A percentile compares a stretch with the other conserved stretches of the same genome.
These are phyloP conservation scores for Daldinia bambusicola DNA, from an alignment of 495 filamentous ascomycete genomes.

Conservation along the genomic window DNA sequence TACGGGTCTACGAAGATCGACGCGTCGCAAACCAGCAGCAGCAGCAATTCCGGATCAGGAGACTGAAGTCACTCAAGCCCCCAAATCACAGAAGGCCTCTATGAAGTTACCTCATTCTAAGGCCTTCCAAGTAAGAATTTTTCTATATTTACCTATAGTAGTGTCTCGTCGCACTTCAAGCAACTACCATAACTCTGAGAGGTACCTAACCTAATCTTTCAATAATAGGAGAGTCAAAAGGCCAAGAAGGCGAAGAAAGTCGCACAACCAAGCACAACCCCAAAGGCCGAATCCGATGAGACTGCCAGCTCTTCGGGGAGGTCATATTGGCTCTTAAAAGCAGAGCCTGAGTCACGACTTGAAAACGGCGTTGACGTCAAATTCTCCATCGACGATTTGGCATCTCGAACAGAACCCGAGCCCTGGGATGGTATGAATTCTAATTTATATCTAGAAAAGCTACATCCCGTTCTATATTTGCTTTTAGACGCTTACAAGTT, in stretches of 20 bases:
- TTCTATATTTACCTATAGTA: neutral
- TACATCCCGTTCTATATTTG: conserved; percentile 14
- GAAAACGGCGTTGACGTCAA: conserved; percentile 88
- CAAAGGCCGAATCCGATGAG: conserved; percentile 22
- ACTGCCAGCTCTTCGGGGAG: conserved; percentile 38
- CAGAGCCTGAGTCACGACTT: conserved; percentile 86
- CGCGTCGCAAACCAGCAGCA: conserved; percentile 40
- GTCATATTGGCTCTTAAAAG: conserved; percentile 93
- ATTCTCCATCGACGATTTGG: conserved; percentile 94
- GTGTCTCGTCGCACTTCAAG: neutral
- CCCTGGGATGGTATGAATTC: conserved; percentile 81
- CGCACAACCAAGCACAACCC: conserved; percentile 15
- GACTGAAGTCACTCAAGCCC: neutral
- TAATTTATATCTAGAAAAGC: conserved; percentile 5
- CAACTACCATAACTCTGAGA: neutral
- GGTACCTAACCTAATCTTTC: too few relatives aligned
- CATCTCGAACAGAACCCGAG: conserved; percentile 73
- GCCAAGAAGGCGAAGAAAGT: conserved; percentile 22
- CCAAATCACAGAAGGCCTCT: conserved; percentile 5
- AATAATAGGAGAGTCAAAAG: conserved; percentile 18
- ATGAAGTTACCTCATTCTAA: conserved; percentile 9
- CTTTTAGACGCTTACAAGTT: conserved; percentile 29
- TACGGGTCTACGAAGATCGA: conserved; percentile 42
- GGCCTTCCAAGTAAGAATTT: conserved; percentile 22
- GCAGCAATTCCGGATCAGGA: conserved; percentile 6